phyloP scores from a whole-genome alignment of 768 basidiomycete species.

The Boletus huronensis region DNA sequence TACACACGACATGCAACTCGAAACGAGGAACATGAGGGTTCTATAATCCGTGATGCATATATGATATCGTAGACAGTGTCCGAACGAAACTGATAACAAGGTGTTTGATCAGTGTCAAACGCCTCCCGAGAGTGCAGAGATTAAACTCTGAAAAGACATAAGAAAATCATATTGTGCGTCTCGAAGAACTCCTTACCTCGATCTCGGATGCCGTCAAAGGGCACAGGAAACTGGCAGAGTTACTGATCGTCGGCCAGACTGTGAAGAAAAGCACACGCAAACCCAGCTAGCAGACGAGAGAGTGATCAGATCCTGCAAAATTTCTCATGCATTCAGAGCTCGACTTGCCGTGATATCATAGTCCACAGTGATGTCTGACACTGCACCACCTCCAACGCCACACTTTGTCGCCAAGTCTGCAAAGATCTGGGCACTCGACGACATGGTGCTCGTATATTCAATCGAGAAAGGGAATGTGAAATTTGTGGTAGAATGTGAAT shows the following conservation, averaged over 20 bases:
- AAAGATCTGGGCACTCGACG: slow-evolving; percentile 56
- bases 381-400: slow-evolving; percentile 44
- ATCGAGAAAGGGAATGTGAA: slow-evolving; percentile 77
- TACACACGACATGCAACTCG: neutral
- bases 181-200: slow-evolving; percentile 10
- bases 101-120: neutral
- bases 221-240: slow-evolving; percentile 59
- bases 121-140: slow-evolving; percentile 14
- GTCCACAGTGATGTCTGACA: slow-evolving; percentile 50
- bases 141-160: slow-evolving; percentile 17
- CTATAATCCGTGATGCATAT: slow-evolving; percentile 22
- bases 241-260: slow-evolving; percentile 63
- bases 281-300: slow-evolving; percentile 44
- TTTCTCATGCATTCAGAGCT: neutral
- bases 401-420: slow-evolving; percentile 62
- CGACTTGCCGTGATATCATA: slow-evolving; percentile 60
- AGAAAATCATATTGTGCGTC: slow-evolving; percentile 2
- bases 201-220: slow-evolving; percentile 45
- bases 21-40: neutral
- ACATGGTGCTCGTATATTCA: slow-evolving; percentile 50
- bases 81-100: neutral
- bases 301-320: slow-evolving; percentile 8
- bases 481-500: slow-evolving; percentile 53
- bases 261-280: slow-evolving; percentile 62
- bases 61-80: slow-evolving; percentile 8